Evolutionary conservation across 345 rosid genomes (phyloP), one percentile per base, ranked within the genome.

Genomic region (Boechera stricta): DNA sequence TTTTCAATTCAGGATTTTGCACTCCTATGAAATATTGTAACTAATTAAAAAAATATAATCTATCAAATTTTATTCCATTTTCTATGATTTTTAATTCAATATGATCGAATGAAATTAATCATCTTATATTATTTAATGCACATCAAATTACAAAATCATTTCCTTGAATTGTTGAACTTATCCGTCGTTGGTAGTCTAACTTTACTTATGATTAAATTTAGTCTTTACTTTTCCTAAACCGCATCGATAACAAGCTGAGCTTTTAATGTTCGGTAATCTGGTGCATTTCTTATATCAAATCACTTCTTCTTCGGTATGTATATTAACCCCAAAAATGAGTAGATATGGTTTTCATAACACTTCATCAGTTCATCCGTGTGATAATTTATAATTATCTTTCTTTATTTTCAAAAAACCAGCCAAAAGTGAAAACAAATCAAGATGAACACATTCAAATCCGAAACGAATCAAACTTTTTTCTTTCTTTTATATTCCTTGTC

Each of bases 401-500:
- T 61, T 33, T 31, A 15, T 31, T 13, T 11, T 4, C 31, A 44
- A 18, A 51, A 32, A 24, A 11, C 33, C 13, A 77, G n/a, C 53
- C 15, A 62, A 70, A 39, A 56, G 31, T 24, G 21, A 77, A 62
- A 64, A 33, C 66, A 24, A 48, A 64, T 56, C 18, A 64, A 62
- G 45, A 69, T 26, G n/a, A 76, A 62, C 48, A 54, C 48, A 55
- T 70, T 45, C 28, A 64, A 77, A 63, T 56, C 67, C 35, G 10
- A 64, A 64, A 77, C 15, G 80, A 71, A 77, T 71, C 36, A 55
- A 77, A 56, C 67, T 28, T 45, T 41, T 54, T 6, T 56, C 5
- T 64, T 24, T 69, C 21, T 10, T 33, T 35, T 62, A 53, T 69
- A 62, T 76, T 77, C 64, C 31, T n/a, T 42, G 53, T 16, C 55